Evolutionary conservation across 148 eudicot genomes (phyloP), one percentile per base, ranked within the genome.

Genomic region (Silene uniflora): DNA sequence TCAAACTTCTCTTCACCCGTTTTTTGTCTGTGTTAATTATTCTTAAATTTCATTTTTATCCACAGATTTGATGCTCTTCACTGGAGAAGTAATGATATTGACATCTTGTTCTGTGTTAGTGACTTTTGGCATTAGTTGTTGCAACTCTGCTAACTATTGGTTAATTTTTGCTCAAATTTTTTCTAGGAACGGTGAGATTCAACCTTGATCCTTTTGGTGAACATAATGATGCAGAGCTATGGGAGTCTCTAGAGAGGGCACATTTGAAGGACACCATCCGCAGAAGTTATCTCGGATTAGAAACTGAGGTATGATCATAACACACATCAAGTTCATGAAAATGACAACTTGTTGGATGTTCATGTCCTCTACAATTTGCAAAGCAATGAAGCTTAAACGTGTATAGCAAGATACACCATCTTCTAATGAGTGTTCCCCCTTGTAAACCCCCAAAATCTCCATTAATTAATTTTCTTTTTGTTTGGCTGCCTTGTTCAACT

Each of bases 201-300:
- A 93, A 93, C 77, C 92, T 93, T 71, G 98, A 93, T 84, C 97
- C 98, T 65, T 91, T 93, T 70, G 72, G 74, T 73, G 98, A 93
- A 81, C 97, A 93, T 78, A 88, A 83, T 78, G 98, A 93, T 81
- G 87, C 88, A 67, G 92, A 91, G 80, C 87, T 91, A 17, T 93
- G 98, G 98, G 98, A 91, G 81, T 91, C 98, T 76, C 80, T 93
- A 75, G 97, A 91, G 78, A 84, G 98, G 74, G 94, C 97, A 64
- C 91, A 91, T 83, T 80, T 93, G 67, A 93, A 93, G 84, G 91
- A 88, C 80, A 90, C 84, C 73, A 86, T 93, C 77, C 81, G 89
- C 76, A 91, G 86, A 75, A 89, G 80, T 79, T 66, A 87, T 70
- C 70, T 89, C 9, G 98, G 98, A 72, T 81, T 93, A 73, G 98